Evolutionary conservation across 2,329 filamentous ascomycete genomes (phyloP).

Genomic region (Cryphonectria naterciae): DNA sequence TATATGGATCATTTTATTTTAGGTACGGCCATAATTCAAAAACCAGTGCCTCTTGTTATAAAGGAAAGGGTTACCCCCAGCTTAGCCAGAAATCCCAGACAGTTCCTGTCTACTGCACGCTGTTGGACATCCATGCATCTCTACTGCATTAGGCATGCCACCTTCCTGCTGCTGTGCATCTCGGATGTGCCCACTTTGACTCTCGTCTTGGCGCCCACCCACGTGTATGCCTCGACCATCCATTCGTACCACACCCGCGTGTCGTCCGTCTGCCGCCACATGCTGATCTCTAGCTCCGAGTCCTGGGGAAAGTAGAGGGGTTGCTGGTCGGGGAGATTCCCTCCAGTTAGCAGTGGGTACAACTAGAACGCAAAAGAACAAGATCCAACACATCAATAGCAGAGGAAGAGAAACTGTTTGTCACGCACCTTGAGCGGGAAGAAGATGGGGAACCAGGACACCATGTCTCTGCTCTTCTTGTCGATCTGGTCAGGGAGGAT

Average conservation of each 20-base stretch:
- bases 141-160: slow-evolving; percentile 70
- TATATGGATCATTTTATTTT: slow-evolving; percentile 13
- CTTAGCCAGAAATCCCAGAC: slow-evolving; percentile 21
- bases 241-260: slow-evolving; percentile 99
- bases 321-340: slow-evolving; percentile 54
- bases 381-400: not conserved
- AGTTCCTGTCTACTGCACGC: not conserved
- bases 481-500: slow-evolving; percentile 93
- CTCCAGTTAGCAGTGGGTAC: not conserved
- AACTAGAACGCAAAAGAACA: not conserved
- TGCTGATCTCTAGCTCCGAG: slow-evolving; percentile 84
- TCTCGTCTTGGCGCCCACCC: slow-evolving; percentile 61
- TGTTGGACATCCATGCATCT: not conserved
- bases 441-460: slow-evolving; percentile 98
- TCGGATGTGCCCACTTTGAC: slow-evolving; percentile 70
- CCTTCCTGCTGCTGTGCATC: slow-evolving; percentile 69
- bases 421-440: slow-evolving; percentile 85
- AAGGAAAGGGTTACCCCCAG: slow-evolving; percentile 8
- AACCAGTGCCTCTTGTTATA: slow-evolving; percentile 13
- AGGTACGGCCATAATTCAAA: slow-evolving; percentile 23
- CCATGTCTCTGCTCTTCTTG: slow-evolving; percentile 94
- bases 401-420: too few relatives aligned
- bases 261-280: slow-evolving; percentile 96
- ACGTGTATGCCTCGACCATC: slow-evolving; percentile 84
- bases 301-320: slow-evolving; percentile 85